Evolutionary conservation across 306 rosid genomes (phyloP), one percentile per base, ranked within the genome.

Genomic region (Rosa persica): DNA sequence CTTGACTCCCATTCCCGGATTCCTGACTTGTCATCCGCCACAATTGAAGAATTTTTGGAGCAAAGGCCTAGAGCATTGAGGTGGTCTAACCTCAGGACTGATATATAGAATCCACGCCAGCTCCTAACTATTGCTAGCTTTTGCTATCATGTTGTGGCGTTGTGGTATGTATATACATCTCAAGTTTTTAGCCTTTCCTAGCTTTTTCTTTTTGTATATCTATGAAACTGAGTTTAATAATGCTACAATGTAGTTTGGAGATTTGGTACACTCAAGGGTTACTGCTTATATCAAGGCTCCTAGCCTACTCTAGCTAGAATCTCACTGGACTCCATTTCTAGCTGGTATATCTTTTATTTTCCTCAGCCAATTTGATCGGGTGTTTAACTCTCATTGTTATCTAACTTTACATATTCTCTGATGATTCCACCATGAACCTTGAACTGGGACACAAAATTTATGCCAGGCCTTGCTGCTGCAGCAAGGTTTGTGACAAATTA

Each of bases 191-290:
- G 49, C 15, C 23, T 13, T 46, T 25, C n/a, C 39, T 25, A 16
- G 9, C 40, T 20, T 17, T 1, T 8, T 13, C 4, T 25, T 70
- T 67, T 12, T 3, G 19, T 22, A 38, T 6, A 12, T 42, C n/a
- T 25, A 62, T 6, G 17, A 30, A 62, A 27, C 61, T 54, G 51
- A 55, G 49, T 54, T 73, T 39, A 48, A 0, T 46, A 3, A 70
- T 70, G 57, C 58, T 38, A 57, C 58, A 13, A n/a, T 78, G 85
- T 36, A 89, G 92, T 70, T 86, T 92, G 92, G 96, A 92, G 90
- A 86, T 89, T 78, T 92, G 97, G 96, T 92, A 92, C 82, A 84
- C 10, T 79, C 97, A 89, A 47, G 93, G 93, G 60, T 86, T 92
- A 20, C 90, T 90, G 54, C 87, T 90, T 61, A 83, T 92, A 85